phyloP scores from a whole-genome alignment of 2,329 filamentous ascomycete genomes.

The Ophiostoma fasciatum region DNA sequence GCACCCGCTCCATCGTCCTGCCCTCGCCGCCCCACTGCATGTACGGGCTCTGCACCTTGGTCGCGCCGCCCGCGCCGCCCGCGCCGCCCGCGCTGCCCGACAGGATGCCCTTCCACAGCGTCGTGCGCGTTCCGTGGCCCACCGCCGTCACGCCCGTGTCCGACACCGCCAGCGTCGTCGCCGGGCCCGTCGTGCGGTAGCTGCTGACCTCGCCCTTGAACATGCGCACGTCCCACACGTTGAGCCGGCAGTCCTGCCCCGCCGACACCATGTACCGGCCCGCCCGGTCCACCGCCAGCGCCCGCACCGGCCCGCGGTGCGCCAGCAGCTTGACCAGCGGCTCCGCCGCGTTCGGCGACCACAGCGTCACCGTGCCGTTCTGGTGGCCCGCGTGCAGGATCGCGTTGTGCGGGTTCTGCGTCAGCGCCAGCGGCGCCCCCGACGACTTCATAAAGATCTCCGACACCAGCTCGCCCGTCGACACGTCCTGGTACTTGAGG shows the following conservation, averaged over 20 bases:
- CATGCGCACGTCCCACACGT: slow-evolving; percentile 14
- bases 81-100: slow-evolving; percentile 43
- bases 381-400: slow-evolving; percentile 87
- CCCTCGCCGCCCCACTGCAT: slow-evolving; percentile 88
- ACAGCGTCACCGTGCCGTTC: slow-evolving; percentile 86
- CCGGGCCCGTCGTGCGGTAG: slow-evolving; percentile 73
- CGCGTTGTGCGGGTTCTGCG: slow-evolving; percentile 85
- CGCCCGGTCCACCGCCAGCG: slow-evolving; percentile 72
- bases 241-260: slow-evolving; percentile 13
- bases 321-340: slow-evolving; percentile 84
- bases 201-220: slow-evolving; percentile 69
- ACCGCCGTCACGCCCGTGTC: slow-evolving; percentile 80
- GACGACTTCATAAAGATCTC: slow-evolving; percentile 74
- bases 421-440: slow-evolving; percentile 68
- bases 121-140: slow-evolving; percentile 78
- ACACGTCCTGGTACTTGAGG: slow-evolving; percentile 89
- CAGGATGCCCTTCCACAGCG: slow-evolving; percentile 75
- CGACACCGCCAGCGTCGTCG: slow-evolving; percentile 72
- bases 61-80: slow-evolving; percentile 48
- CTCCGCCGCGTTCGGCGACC: slow-evolving; percentile 82
- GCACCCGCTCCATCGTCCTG: slow-evolving; percentile 60
- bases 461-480: slow-evolving; percentile 75
- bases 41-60: slow-evolving; percentile 76
- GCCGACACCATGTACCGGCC: slow-evolving; percentile 43
- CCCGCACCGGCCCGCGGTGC: slow-evolving; percentile 77